Evolutionary conservation across 306 rosid genomes (phyloP), one percentile per base, ranked within the genome.

Genomic region (Vicia faba): DNA sequence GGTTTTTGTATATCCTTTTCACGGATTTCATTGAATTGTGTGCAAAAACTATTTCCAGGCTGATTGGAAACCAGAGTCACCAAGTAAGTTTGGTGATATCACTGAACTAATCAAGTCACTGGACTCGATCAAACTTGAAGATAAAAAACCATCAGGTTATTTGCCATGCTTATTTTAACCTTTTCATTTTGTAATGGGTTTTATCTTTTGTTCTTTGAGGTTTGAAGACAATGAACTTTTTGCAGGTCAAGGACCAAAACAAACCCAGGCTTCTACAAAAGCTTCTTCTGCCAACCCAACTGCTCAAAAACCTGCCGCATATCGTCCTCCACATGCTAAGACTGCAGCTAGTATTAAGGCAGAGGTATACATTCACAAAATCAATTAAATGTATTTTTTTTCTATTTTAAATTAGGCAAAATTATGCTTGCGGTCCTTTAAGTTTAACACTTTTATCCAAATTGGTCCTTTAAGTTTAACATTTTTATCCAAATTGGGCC

Each of bases 251-350:
- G 87, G 77, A 54, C 49, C 87, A 44, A 87, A 87, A 79, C 58
- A 73, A 67, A 53, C 81, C 53, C 83, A 83, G 63, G 44, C 79
- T 16, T 74, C 89, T 14, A 36, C 16, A 31, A 88, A 79, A 82
- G 46, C 80, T 20, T 66, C 75, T 43, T 45, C 84, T 33, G 38
- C 77, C 43, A 86, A 86, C 73, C 82, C 89, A 11, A 46, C 82
- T 49, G 75, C 87, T 15, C 93, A 79, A 71, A 91, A 88, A 68
- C 97, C 96, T 28, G 93, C 93, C 14, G 96, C 98, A 28, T 89
- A 92, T 78, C 86, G 91, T 53, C 98, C 98, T 8, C 98, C 98
- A 45, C 91, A 92, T 75, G 93, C 96, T 44, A 89, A 89, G 82
- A 76, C 14, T 72, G 91, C 96, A 5, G 93, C 93, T 79, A 76